These are phyloP conservation scores for Fusarium paranaense DNA, from an alignment of 2,329 filamentous ascomycete species.

Conservation along the genomic window DNA sequence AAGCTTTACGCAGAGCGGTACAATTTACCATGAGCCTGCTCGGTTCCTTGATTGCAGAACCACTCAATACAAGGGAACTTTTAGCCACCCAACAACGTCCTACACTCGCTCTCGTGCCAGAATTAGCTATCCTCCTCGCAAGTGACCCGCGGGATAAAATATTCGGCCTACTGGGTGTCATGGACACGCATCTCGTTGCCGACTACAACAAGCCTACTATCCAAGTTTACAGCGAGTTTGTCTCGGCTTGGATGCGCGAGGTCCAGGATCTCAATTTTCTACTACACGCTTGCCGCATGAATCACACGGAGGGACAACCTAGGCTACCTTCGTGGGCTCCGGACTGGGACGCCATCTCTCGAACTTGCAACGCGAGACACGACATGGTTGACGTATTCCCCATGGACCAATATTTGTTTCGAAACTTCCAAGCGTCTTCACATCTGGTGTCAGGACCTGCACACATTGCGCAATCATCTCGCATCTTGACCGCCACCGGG, in stretches of 20 bases:
- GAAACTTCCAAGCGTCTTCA: neutral
- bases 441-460: neutral
- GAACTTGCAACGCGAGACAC: too few species aligned
- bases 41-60: too few species aligned
- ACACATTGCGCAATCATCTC: neutral
- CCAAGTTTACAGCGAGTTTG: neutral
- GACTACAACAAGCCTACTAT: neutral
- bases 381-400: too few species aligned
- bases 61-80: too few species aligned
- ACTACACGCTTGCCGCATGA: neutral
- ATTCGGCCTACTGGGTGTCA: neutral
- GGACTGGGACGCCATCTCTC: neutral
- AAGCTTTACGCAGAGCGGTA: neutral
- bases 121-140: accelerated
- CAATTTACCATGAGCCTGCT: too few species aligned
- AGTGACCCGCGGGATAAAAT: neutral
- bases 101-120: neutral
- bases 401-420: too few species aligned
- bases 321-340: neutral
- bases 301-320: neutral
- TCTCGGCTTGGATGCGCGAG: neutral
- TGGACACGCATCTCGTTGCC: neutral
- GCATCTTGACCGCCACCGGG: neutral
- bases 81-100: neutral
- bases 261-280: neutral